Evolutionary conservation across 2,329 filamentous ascomycete species (phyloP).

Genomic region (Xylariaceae sp.): DNA sequence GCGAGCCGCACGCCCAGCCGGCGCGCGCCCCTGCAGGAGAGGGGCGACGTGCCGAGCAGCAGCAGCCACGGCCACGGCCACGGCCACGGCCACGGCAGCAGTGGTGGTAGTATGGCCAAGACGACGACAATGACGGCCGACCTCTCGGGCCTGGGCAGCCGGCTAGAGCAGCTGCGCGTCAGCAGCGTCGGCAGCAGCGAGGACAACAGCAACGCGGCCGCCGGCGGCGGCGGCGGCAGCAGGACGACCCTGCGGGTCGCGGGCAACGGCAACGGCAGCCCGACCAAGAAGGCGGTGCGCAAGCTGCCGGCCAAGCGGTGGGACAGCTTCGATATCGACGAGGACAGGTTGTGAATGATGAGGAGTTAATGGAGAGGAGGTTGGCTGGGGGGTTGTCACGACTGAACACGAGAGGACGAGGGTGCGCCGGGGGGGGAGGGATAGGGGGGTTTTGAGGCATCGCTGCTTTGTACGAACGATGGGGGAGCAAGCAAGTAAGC

Average conservation of each 20-base stretch:
- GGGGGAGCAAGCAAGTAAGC: too few relatives aligned
- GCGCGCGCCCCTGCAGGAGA: constrained; percentile 46
- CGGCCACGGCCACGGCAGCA: constrained; percentile 23
- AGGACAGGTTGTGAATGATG: not conserved
- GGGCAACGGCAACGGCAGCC: constrained; percentile 31
- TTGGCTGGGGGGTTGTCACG: too few relatives aligned
- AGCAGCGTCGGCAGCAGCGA: constrained; percentile 36
- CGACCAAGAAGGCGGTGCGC: constrained; percentile 46
- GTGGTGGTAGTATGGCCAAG: too few relatives aligned
- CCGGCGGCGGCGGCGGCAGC: constrained; percentile 35
- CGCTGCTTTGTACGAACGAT: too few relatives aligned
- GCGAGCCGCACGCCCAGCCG: constrained; percentile 56
- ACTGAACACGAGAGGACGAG: too few relatives aligned
- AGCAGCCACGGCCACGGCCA: constrained; percentile 28
- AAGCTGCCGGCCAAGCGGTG: constrained; percentile 41
- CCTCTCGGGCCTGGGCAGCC: constrained; percentile 32
- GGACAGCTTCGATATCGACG: constrained; percentile 25
- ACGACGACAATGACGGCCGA: too few relatives aligned
- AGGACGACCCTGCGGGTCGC: constrained; percentile 24
- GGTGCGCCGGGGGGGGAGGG: too few relatives aligned
- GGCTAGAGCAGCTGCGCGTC: constrained; percentile 44
- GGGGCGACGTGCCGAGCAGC: constrained; percentile 34
- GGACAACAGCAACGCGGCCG: too few relatives aligned
- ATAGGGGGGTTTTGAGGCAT: too few relatives aligned
- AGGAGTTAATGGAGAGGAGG: too few relatives aligned